Percentiles rank a stretch among this genome's conserved stretches.
Conservation (phyloP, 495 filamentous ascomycete species). For the Aspergillus ostianus region DNA sequence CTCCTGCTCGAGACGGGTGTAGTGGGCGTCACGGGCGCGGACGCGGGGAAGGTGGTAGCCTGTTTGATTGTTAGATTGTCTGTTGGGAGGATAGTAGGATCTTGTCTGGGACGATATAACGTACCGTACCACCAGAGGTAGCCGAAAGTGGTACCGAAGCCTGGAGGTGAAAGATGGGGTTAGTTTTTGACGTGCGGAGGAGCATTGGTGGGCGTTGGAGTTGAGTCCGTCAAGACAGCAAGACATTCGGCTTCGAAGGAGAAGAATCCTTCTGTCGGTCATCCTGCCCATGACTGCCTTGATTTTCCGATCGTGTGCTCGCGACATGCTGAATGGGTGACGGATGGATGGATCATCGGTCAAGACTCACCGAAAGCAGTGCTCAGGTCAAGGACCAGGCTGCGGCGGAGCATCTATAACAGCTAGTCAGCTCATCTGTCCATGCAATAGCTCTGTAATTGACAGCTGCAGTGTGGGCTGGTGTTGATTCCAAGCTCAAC, state of each 20-base stretch:
- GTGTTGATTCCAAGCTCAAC: not conserved
- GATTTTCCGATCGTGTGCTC: not conserved
- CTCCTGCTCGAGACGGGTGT: slow-evolving; percentile 72
- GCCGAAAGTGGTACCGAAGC: slow-evolving; percentile 67
- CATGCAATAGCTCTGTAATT: not conserved
- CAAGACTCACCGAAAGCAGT: slow-evolving; percentile 66
- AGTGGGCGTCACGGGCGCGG: slow-evolving; percentile 72
- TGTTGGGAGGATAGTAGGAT: slow-evolving; percentile 1
- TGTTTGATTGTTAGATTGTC: slow-evolving; percentile 24
- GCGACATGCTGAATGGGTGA: not conserved
- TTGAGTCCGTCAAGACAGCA: not conserved
- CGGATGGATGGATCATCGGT: not conserved
- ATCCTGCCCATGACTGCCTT: not conserved
- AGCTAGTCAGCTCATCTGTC: slow-evolving; percentile 2
- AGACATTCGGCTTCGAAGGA: not conserved
- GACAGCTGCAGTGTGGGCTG: not conserved
- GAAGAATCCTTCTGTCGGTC: not conserved
- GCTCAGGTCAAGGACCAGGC: slow-evolving; percentile 75
- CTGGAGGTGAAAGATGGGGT: slow-evolving; percentile 29
- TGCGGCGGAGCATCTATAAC: slow-evolving; percentile 66
- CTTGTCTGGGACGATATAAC: slow-evolving; percentile 32
- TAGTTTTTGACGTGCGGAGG: slow-evolving; percentile 6
- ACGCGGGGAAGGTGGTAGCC: slow-evolving; percentile 78
- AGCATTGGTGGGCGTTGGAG: not conserved
- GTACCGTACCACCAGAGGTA: slow-evolving; percentile 82